phyloP scores from a whole-genome alignment of 1,139 yeast species.

The Debaryomyces udenii region DNA sequence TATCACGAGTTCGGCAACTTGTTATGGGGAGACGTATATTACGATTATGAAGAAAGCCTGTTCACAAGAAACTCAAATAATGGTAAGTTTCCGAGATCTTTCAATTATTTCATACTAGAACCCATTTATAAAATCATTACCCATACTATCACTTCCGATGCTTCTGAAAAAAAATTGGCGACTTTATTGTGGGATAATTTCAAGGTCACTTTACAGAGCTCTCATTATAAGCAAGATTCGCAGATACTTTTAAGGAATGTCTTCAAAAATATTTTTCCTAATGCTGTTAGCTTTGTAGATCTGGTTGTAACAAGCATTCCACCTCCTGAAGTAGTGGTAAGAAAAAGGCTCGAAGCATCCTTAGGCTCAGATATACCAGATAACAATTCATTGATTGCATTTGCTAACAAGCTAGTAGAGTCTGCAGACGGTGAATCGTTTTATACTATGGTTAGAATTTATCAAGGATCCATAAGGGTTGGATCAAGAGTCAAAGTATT shows the following conservation, averaged over 20 bases:
- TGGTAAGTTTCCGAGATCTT: constrained; percentile 49
- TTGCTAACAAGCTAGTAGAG: constrained; percentile 63
- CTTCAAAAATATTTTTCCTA: constrained; percentile 56
- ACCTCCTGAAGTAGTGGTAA: constrained; percentile 38
- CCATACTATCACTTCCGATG: constrained; percentile 58
- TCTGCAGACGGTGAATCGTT: constrained; percentile 50
- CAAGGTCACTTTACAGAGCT: constrained; percentile 43
- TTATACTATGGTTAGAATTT: constrained; percentile 61
- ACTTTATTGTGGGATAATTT: constrained; percentile 50
- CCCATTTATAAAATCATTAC: constrained; percentile 82
- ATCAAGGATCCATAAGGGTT: constrained; percentile 57
- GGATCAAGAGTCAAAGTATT: constrained; percentile 56
- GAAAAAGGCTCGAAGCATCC: neutral
- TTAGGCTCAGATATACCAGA: constrained; percentile 4
- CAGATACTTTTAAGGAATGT: constrained; percentile 59
- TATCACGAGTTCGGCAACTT: constrained; percentile 48
- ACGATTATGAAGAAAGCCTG: constrained; percentile 41
- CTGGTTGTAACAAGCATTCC: constrained; percentile 39
- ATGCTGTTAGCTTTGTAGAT: constrained; percentile 57
- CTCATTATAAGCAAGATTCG: constrained; percentile 53
- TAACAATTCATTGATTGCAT: constrained; percentile 40
- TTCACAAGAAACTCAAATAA: constrained; percentile 45
- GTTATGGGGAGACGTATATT: constrained; percentile 81
- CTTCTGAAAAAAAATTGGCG: constrained; percentile 39
- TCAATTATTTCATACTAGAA: constrained; percentile 67